Evolutionary conservation across 2,329 filamentous ascomycete genomes (phyloP), one percentile per base, ranked within the genome.

Genomic region (Claviceps sp.): DNA sequence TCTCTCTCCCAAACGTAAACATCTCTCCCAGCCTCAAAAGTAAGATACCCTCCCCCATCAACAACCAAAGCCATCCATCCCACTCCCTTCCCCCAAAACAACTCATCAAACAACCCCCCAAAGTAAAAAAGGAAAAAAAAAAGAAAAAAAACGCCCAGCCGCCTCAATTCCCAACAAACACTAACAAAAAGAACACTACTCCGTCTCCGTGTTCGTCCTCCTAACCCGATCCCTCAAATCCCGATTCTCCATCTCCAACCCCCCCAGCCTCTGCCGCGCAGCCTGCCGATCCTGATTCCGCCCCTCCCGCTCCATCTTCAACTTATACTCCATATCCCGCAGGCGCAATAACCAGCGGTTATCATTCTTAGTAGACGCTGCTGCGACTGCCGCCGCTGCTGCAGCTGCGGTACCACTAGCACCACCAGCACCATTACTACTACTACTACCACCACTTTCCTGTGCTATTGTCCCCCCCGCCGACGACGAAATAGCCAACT

Each of bases 301-400:
- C 1, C 84, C 89, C 67, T 97, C 93, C 14, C 93, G 74, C 70
- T 98, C 93, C 46, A 87, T 83, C 66, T 95, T 95, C 17, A 98
- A 74, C 59, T 94, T 81, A 58, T 84, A 78, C 72, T 98, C 93
- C 59, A 97, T 73, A 64, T 97, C 90, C 53, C 88, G 82, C 38
- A 97, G 74, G 6, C 93, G 74, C 56, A 95, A 80, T 57, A 94
- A 82, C 88, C 89, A 95, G 58, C 85, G 81, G 57, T 87, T 84
- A 59, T 91, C 85, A 41, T 71, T 70, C 40, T 57, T 57, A 24
- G 54, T 52, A 49, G 59, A 56, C 53, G 11, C 2, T 6, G 26
- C 17, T 4, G 30, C 30, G 3, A 7, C 26, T 26, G 26, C 17
- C 19, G 30, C 54, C 52, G 5, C 61, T 58, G 5, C 19, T 26